Conservation (phyloP, 106 monocot genomes). For the Phalaenopsis aphrodite region DNA sequence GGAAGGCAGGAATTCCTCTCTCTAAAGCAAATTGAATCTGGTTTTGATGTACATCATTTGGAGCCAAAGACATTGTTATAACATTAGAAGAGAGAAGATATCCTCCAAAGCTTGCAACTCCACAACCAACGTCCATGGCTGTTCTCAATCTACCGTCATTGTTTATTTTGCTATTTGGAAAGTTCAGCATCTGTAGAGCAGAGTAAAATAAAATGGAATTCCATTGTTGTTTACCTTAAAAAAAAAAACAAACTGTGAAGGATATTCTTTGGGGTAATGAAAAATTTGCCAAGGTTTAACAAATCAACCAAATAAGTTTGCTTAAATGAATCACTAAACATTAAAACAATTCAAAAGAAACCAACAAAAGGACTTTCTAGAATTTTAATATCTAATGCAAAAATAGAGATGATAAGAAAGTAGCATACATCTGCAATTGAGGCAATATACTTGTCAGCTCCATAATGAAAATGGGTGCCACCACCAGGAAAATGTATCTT, state of each 20-base stretch:
- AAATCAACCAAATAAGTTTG: not conserved
- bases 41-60: slow-evolving; percentile 75
- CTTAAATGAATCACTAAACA: not conserved
- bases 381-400: not conserved
- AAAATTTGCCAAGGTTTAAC: not conserved
- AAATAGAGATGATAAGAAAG: not conserved
- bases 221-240: not conserved
- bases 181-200: slow-evolving; percentile 50
- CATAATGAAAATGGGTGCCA: slow-evolving; percentile 70
- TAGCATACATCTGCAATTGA: slow-evolving; percentile 41
- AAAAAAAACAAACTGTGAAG: not conserved
- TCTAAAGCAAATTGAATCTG: slow-evolving; percentile 76
- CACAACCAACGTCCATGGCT: slow-evolving; percentile 65
- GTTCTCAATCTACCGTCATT: slow-evolving; percentile 46
- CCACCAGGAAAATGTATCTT: slow-evolving; percentile 71
- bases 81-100: slow-evolving; percentile 61
- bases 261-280: not conserved
- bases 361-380: not conserved
- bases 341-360: not conserved
- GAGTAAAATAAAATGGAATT: not conserved
- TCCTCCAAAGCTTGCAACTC: slow-evolving; percentile 75
- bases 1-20: slow-evolving; percentile 65
- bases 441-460: slow-evolving; percentile 60
- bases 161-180: slow-evolving; percentile 39
- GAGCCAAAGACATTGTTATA: slow-evolving; percentile 64